Base-by-base conservation (phyloP, 2,329 filamentous ascomycete species). In the Nannizziopsis barbatae region DNA sequence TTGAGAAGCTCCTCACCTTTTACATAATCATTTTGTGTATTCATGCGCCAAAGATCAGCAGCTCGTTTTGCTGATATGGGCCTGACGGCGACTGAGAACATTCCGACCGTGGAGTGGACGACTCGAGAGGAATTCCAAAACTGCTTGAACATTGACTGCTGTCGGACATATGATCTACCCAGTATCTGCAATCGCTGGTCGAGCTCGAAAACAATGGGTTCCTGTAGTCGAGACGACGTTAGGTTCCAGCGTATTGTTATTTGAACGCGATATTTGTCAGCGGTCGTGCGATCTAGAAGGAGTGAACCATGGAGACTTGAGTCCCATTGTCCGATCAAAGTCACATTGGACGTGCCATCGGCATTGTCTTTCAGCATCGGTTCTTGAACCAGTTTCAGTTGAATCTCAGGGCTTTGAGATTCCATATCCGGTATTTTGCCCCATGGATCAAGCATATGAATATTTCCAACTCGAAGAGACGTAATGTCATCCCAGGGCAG, bases 41-140 rank as follows among this genome's bases (percentile, higher is more conserved):
- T 93, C 80, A 96, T 87, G 47, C 92, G 80, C 92, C 92, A 98
- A 10, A 98, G 73, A 62, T 98, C 92, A 2, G 87, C 87, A 0
- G 88, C 86, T 41, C 86, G 79, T 67, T 95, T 95, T 44, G 94
- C 88, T 2, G 88, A 88, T 6, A 86, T 82, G 0, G 92, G 92
- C 27, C 87, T 83, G 65, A 96, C 82, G 5, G 81, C 81, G 43
- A 96, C 71, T 1, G 86, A 88, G 66, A 94, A 98, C 50, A 95
- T 86, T 39, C 80, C 81, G 15, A 86, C 86, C 0, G 84, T 86
- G 6, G 89, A 92, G 60, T 88, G 87, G 5, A 95, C 86, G 51
- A 95, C 83, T 18, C 89, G 78, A 36, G 86, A 80, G 17, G 83
- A 82, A 58, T 87, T 88, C 78, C 86, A 96, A 18, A 98, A 73